phyloP scores from a whole-genome alignment of 148 eudicot species.

The Rhododendron williamsianum region DNA sequence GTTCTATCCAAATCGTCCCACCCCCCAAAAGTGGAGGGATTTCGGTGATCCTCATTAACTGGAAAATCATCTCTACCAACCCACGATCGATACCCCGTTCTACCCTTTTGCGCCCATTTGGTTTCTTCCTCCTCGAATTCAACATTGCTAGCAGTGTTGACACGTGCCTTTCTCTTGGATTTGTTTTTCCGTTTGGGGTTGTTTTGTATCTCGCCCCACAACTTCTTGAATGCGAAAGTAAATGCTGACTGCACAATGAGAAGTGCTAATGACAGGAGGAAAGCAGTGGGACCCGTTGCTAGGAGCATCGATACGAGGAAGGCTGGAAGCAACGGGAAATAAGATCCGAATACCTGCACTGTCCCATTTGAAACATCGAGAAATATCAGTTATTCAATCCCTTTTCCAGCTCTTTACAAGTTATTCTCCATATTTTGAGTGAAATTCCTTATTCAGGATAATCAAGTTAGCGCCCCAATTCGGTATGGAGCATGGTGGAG shows the following conservation, averaged over 20 bases:
- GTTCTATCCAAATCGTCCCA: slow-evolving; percentile 73
- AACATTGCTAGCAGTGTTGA: slow-evolving; percentile 11
- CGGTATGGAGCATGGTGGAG: not conserved
- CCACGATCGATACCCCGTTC: slow-evolving; percentile 37
- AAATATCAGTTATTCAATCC: slow-evolving; percentile 2
- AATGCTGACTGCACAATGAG: slow-evolving; percentile 53
- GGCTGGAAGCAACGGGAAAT: slow-evolving; percentile 57
- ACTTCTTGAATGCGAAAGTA: slow-evolving; percentile 41
- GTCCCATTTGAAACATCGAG: slow-evolving; percentile 5
- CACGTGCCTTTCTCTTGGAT: slow-evolving; percentile 24
- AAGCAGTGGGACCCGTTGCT: slow-evolving; percentile 80
- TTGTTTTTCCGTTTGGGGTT: slow-evolving; percentile 26
- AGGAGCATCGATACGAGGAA: slow-evolving; percentile 53
- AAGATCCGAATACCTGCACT: slow-evolving; percentile 69
- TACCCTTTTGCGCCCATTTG: slow-evolving; percentile 15
- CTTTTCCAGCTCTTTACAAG: not conserved
- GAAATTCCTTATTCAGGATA: not conserved
- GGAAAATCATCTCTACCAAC: slow-evolving; percentile 27
- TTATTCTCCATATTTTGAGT: not conserved
- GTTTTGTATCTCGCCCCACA: slow-evolving; percentile 20
- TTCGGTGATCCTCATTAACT: slow-evolving; percentile 9
- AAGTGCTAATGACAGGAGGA: slow-evolving; percentile 57
- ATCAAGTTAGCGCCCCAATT: not conserved
- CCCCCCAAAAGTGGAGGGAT: slow-evolving; percentile 49
- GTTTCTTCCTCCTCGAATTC: slow-evolving; percentile 19